Evolutionary conservation across 177 flowering plant species (phyloP).

Genomic region (Vitis hybrid): DNA sequence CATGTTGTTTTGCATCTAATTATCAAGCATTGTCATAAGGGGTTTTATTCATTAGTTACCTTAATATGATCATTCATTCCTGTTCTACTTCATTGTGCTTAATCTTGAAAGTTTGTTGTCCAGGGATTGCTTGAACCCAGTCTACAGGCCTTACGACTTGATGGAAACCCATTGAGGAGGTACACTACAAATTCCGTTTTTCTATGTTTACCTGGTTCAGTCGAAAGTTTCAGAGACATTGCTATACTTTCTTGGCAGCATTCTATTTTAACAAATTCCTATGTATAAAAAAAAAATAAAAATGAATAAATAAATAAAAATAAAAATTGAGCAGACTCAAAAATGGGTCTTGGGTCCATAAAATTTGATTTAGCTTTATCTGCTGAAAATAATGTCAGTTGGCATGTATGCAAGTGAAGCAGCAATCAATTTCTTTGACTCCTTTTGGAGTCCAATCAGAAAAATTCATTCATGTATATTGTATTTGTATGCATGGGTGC

Average conservation of each 20-base stretch:
- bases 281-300: too few species aligned
- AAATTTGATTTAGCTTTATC: background rate
- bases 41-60: too few species aligned
- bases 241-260: background rate
- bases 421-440: too few species aligned
- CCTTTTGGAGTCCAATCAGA: background rate
- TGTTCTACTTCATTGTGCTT: background rate
- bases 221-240: background rate
- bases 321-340: background rate
- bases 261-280: too few species aligned
- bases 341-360: background rate
- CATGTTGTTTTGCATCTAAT: too few species aligned
- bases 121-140: slow-evolving; percentile 91
- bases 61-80: too few species aligned
- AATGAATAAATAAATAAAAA: too few species aligned
- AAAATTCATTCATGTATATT: too few species aligned
- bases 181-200: slow-evolving; percentile 21
- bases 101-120: slow-evolving; percentile 10
- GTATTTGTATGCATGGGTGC: too few species aligned
- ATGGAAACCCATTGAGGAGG: slow-evolving; percentile 96
- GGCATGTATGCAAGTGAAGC: background rate
- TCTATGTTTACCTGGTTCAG: background rate
- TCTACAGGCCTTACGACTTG: slow-evolving; percentile 82
- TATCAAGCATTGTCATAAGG: too few species aligned
- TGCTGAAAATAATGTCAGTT: background rate